Base-by-base conservation (phyloP, 2,329 filamentous ascomycete species). In the Claviceps arundinis region DNA sequence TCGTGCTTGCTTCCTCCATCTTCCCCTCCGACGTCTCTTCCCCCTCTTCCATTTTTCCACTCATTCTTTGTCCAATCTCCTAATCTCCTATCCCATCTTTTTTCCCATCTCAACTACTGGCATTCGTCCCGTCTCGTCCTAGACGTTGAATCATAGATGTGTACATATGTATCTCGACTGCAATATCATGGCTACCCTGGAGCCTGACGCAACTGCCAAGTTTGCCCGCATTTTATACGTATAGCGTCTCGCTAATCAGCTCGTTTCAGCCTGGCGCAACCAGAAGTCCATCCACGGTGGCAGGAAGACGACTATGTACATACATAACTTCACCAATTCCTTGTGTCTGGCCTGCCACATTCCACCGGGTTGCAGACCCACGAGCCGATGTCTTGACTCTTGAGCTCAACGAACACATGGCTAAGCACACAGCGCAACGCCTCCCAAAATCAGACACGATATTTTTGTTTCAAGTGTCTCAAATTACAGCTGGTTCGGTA, bases 381-480 rank as follows among this genome's bases (percentile, higher is more conserved):
- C 60, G 61, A 62, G 62, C 61, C 62, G 19, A 57, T 56, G 56
- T 56, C 57, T 58, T 57, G 45, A 55, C 3, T 4, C 3, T 58
- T 57, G 45, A 55, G 54, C 57, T 45, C 62, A 61, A 58, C 60
- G 55, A 62, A 64, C 64, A 67, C 64, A 66, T 65, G 64, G 62
- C 61, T 59, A 65, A 62, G 61, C 63, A 66, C 62, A 62, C 49
- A 55, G 55, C 58, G 26, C 5, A 56, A 53, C 48, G 50, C 52
- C 43, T 48, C 42, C 46, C 43, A 51, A 17, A 37, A 47, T 41
- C 42, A 55, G 46, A 48, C 47, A 50, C 47, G 51, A 53, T 56
- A 56, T 56, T 57, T 55, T 55, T 57, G 54, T 47, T 42, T 9
- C 51, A 9, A 14, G 43, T 57, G 56, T 60, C 57, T 60, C 55